These are phyloP conservation scores for Apophysomyces trapeziformis DNA, from an alignment of 371 early-diverging fungal species.

Conservation along the genomic window DNA sequence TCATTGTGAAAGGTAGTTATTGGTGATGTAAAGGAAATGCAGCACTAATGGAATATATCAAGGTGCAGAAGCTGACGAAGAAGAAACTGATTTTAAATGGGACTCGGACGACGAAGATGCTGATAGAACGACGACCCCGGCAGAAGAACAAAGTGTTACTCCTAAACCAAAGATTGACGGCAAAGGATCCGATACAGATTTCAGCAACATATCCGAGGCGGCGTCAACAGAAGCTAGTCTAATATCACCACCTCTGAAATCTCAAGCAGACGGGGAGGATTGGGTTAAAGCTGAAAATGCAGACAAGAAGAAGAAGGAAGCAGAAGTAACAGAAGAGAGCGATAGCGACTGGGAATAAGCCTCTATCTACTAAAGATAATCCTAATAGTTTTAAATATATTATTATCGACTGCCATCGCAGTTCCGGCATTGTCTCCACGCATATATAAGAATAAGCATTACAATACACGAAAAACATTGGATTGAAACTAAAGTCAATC, in stretches of 20 bases:
- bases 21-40: background rate
- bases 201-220: constrained; percentile 28
- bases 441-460: too few species aligned
- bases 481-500: too few species aligned
- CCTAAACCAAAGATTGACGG: background rate
- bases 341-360: constrained; percentile 52
- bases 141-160: constrained; percentile 1
- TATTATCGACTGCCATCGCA: too few species aligned
- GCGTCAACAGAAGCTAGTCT: constrained; percentile 30
- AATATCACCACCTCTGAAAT: constrained; percentile 27
- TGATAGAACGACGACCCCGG: background rate
- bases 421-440: too few species aligned
- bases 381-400: too few species aligned
- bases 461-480: too few species aligned
- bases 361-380: background rate
- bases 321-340: constrained; percentile 36
- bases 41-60: background rate
- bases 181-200: constrained; percentile 26
- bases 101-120: constrained; percentile 55
- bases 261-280: constrained; percentile 27
- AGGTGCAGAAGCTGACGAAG: constrained; percentile 28
- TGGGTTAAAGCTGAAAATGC: constrained; percentile 23
- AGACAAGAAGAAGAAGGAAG: constrained; percentile 8
- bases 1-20: constrained; percentile 40
- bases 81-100: constrained; percentile 53